Base-by-base conservation (phyloP, 768 basidiomycete species). In the Tubosaeta brunneosetosa region DNA sequence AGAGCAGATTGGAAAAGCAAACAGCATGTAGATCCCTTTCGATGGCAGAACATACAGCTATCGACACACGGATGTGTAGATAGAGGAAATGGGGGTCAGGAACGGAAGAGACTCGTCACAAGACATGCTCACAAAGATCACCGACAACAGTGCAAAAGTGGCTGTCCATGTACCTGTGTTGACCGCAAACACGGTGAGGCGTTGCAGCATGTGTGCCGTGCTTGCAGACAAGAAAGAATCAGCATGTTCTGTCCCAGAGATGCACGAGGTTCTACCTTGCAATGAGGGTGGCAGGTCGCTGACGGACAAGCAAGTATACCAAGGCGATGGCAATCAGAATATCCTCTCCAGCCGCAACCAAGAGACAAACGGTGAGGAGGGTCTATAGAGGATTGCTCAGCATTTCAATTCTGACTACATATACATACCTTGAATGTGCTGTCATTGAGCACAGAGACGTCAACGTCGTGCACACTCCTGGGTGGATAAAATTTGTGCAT, bases 91-190 rank as follows among this genome's bases (percentile, higher is more conserved):
- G 38, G 36, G 6, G 2, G n/a, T 40, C 38, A 40, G 19, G 19
- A 17, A 40, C 33, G 19, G 19, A 10, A 40, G 38, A 40, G 38
- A 10, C 17, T 11, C 19, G 9, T 14, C 4, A 40, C 4, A 40
- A 10, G 19, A 19, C 2, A 22, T 19, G 17, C 38, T 40, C 38
- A 40, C 38, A 40, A 40, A 40, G 8, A 40, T 6, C 22, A 40
- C 10, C 6, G 38, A 22, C 10, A 40, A 74, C 65, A 81, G 81
- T 16, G 74, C 67, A 9, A 59, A 63, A 0, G 81, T 78, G 57
- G 83, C 82, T 16, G 79, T 72, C 5, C 75, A 76, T 16, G 82
- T 73, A 0, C 78, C 71, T 11, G 41, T 43, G 9, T 43, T 43
- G 33, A 53, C 41, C 10, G 40, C 9, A 32, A 48, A 48, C 19